phyloP scores from a whole-genome alignment of 768 basidiomycete genomes.

The Podaxis sp. region DNA sequence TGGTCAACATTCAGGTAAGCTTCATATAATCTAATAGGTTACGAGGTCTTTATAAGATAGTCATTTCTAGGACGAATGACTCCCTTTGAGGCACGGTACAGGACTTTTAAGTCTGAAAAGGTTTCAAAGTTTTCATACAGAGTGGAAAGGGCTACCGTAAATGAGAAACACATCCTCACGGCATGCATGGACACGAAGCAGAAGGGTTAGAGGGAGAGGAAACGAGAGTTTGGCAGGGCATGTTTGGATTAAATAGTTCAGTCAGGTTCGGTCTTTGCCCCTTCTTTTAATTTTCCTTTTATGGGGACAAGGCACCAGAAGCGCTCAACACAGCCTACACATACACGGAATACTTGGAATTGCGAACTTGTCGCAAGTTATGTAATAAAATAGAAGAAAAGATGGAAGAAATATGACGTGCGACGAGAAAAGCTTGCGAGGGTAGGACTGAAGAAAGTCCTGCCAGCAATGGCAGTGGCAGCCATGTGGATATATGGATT shows the following conservation, averaged over 20 bases:
- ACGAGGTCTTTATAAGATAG: not conserved
- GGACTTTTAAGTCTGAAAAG: not conserved
- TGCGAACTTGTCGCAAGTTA: conserved; percentile 20
- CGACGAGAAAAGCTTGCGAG: not conserved
- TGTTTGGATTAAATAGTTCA: conserved; percentile 5
- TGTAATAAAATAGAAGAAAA: conserved; percentile 13
- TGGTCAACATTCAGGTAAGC: conserved; percentile 3
- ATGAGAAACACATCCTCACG: not conserved
- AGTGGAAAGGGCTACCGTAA: not conserved
- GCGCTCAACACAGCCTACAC: not conserved
- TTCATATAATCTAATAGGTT: not conserved
- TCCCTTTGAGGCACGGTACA: not conserved
- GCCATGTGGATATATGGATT: conserved; percentile 18
- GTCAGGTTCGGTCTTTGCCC: not conserved
- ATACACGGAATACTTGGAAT: conserved; percentile 9
- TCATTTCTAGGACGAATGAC: not conserved
- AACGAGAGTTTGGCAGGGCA: conserved; percentile 2
- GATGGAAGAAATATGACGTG: not conserved
- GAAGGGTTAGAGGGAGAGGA: not conserved
- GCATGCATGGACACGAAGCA: conserved; percentile 1
- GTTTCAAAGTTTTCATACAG: not conserved
- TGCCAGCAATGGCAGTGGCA: conserved; percentile 6
- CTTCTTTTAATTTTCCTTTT: conserved; percentile 13
- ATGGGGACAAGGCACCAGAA: conserved; percentile 20
- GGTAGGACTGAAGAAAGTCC: not conserved